These are phyloP conservation scores for Ophiosphaerella herpotricha DNA, from an alignment of 2,329 filamentous ascomycete species.

Conservation along the genomic window DNA sequence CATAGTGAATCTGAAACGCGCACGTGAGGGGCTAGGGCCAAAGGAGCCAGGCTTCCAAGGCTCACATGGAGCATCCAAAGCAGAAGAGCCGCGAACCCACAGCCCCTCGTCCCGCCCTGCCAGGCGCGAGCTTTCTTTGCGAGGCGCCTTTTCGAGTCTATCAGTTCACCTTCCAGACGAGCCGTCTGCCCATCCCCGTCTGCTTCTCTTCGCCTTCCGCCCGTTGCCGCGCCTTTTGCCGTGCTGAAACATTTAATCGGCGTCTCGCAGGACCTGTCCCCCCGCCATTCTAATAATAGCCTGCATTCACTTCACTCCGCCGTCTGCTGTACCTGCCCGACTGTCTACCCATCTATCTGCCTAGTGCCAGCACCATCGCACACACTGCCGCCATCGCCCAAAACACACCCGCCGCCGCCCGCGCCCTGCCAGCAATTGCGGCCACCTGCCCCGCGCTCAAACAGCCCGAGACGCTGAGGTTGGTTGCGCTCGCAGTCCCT, in stretches of 20 bases:
- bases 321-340: conserved; percentile 1
- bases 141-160: neutral
- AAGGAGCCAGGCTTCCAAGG: conserved; percentile 24
- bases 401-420: conserved; percentile 10
- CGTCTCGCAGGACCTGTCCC: conserved; percentile 25
- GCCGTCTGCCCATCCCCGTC: neutral
- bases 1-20: conserved; percentile 14
- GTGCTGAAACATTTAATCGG: conserved; percentile 36
- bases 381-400: conserved; percentile 11
- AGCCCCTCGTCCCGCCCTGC: conserved; percentile 18
- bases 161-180: neutral
- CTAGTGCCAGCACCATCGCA: conserved; percentile 2
- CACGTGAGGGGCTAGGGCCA: conserved; percentile 17
- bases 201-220: conserved; percentile 1
- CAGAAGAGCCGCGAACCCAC: conserved; percentile 20
- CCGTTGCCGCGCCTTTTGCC: conserved; percentile 15
- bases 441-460: too few relatives aligned
- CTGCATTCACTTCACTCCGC: conserved; percentile 10
- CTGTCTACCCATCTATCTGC: too few relatives aligned
- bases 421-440: too few relatives aligned
- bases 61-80: conserved; percentile 17
- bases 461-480: too few relatives aligned
- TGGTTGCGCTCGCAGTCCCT: neutral
- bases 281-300: conserved; percentile 36
- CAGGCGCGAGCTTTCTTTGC: conserved; percentile 6